Evolutionary conservation across 2,329 filamentous ascomycete genomes (phyloP), one percentile per base, ranked within the genome.

Genomic region (Metarhizium humberi): DNA sequence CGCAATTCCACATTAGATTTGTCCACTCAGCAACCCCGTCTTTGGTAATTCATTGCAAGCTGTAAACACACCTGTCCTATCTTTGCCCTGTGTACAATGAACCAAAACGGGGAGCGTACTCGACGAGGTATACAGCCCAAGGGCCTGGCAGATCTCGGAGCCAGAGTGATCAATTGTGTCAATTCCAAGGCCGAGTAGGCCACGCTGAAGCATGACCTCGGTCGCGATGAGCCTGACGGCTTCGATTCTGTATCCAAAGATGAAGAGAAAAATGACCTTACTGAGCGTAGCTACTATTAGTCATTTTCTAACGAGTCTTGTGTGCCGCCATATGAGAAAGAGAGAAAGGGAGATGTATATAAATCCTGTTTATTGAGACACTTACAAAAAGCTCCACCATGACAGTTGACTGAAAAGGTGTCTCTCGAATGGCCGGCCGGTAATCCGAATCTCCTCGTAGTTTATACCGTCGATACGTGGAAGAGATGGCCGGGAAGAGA

Each of bases 1-100:
- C 25, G 25, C 25, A 25, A 1, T 25, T 25, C 25, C 25, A 25
- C 25, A 25, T 25, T 25, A 25, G 25, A 25, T 25, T 25, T 25
- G 1, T 25, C 25, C 25, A 25, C 25, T 25, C 25, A 25, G 25
- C 25, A 25, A 25, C 25, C 25, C 25, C 25, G 25, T 25, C 25
- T 25, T 25, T 25, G 25, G 4, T 25, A 4, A 25, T 25, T 25
- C 25, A 25, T 25, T 25, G 25, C 25, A 25, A 25, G 25, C 25
- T 16, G 7, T 10, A 4, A 32, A 49, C 59, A 52, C 57, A 69
- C 69, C 69, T 55, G 72, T 73, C 2, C 91, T 81, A 65, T 95
- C 91, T 67, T 95, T 96, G 56, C 91, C 91, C 64, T 95, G 90
- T 0, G 90, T 94, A 69, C 91, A 96, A 69, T 95, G 90, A 2